A percentile compares a stretch with the other conserved stretches of the same genome.
These are phyloP conservation scores for Eutrema japonicum DNA, from an alignment of 345 rosid species.

Conservation along the genomic window DNA sequence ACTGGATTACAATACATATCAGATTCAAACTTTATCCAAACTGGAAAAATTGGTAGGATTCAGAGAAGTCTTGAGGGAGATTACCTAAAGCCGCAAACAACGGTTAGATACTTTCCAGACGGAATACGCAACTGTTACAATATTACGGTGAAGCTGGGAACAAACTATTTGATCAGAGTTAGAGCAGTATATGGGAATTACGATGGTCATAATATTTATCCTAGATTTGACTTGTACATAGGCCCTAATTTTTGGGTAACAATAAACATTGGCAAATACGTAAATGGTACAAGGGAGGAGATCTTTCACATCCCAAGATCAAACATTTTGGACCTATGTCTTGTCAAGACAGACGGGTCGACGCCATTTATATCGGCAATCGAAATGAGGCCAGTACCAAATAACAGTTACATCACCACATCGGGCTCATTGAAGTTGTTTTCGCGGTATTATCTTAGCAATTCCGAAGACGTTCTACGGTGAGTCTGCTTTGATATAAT, in stretches of 20 bases:
- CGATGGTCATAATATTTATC: constrained; percentile 19
- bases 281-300: constrained; percentile 13
- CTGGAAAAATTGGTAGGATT: constrained; percentile 33
- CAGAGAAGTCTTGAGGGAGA: neutral
- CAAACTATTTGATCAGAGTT: constrained; percentile 43
- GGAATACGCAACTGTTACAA: constrained; percentile 50
- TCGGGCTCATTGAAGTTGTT: constrained; percentile 28
- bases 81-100: neutral
- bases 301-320: constrained; percentile 25
- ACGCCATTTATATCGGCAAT: constrained; percentile 42
- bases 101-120: constrained; percentile 48
- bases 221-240: constrained; percentile 36
- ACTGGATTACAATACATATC: constrained; percentile 41
- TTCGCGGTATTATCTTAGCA: neutral
- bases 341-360: constrained; percentile 36
- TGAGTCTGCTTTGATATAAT: neutral
- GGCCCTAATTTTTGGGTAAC: constrained; percentile 43
- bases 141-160: constrained; percentile 33
- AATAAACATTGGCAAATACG: neutral
- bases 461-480: neutral
- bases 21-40: constrained; percentile 40
- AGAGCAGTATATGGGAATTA: constrained; percentile 39
- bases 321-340: constrained; percentile 40
- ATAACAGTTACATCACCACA: constrained; percentile 11
- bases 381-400: constrained; percentile 20